These are phyloP conservation scores for Talaromyces sp. DNA, from an alignment of 2,329 filamentous ascomycete genomes.

Conservation along the genomic window DNA sequence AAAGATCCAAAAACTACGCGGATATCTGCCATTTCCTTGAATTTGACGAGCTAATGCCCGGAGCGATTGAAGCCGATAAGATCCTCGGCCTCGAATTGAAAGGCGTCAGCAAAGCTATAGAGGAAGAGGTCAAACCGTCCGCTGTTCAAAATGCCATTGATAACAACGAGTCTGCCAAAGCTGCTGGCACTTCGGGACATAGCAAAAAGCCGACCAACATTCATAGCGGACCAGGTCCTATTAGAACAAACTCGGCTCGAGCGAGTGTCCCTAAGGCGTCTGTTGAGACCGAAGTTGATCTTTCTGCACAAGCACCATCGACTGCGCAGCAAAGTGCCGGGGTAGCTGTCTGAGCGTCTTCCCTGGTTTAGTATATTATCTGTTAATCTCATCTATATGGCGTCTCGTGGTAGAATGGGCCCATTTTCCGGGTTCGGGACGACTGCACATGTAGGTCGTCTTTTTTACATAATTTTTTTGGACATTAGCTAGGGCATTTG, in stretches of 20 bases:
- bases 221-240: conserved; percentile 29
- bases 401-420: not conserved
- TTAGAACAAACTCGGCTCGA: conserved; percentile 30
- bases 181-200: conserved; percentile 27
- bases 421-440: not conserved
- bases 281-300: conserved; percentile 24
- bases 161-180: conserved; percentile 35
- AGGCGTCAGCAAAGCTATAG: conserved; percentile 22
- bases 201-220: conserved; percentile 8
- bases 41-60: conserved; percentile 60
- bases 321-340: conserved; percentile 14
- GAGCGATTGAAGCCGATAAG: conserved; percentile 64
- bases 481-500: not conserved
- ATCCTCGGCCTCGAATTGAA: conserved; percentile 43
- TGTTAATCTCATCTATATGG: not conserved
- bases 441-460: not conserved
- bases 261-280: conserved; percentile 24
- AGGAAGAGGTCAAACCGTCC: conserved; percentile 23
- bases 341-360: conserved; percentile 14
- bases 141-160: conserved; percentile 34
- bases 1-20: conserved; percentile 66
- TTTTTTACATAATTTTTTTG: not conserved
- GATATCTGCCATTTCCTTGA: conserved; percentile 65
- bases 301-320: conserved; percentile 20
- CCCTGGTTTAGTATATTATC: not conserved